A percentile compares a stretch with the other conserved stretches of the same genome.
Conservation (phyloP, 331 rosid species). For the Quercus lobata region DNA sequence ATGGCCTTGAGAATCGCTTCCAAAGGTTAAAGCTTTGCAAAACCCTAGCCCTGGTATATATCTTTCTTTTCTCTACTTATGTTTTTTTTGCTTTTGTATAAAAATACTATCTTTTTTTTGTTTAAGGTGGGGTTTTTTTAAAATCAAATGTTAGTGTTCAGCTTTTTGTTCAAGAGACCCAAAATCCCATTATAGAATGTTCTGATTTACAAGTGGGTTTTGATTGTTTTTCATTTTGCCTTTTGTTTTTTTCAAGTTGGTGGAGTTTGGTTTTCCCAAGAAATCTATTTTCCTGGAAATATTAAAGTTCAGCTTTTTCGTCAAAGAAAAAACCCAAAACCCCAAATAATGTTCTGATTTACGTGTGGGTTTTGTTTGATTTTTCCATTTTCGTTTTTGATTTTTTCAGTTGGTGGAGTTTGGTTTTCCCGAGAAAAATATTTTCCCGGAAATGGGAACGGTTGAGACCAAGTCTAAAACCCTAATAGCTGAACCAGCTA, state of each 20-base stretch:
- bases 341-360: neutral
- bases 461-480: constrained; percentile 38
- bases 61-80: neutral
- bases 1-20: constrained; percentile 22
- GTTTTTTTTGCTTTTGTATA: neutral
- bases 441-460: constrained; percentile 43
- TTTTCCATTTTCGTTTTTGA: neutral
- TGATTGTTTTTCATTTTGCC: neutral
- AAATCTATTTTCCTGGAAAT: constrained; percentile 23
- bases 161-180: constrained; percentile 1
- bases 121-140: constrained; percentile 22
- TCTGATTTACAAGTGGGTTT: constrained; percentile 9
- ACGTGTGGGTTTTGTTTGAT: constrained; percentile 3
- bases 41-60: constrained; percentile 34
- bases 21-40: constrained; percentile 16
- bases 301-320: constrained; percentile 7
- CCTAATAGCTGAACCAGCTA: constrained; percentile 25
- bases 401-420: constrained; percentile 15
- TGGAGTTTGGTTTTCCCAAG: constrained; percentile 32
- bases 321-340: neutral
- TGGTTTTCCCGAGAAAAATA: constrained; percentile 25
- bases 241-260: neutral
- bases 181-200: constrained; percentile 32
- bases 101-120: neutral
- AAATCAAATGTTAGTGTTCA: constrained; percentile 15